Percentiles rank a stretch among this genome's conserved stretches.
These are phyloP conservation scores for Kitagawia praeruptora DNA, from an alignment of 129 eudicot species.

Conservation along the genomic window DNA sequence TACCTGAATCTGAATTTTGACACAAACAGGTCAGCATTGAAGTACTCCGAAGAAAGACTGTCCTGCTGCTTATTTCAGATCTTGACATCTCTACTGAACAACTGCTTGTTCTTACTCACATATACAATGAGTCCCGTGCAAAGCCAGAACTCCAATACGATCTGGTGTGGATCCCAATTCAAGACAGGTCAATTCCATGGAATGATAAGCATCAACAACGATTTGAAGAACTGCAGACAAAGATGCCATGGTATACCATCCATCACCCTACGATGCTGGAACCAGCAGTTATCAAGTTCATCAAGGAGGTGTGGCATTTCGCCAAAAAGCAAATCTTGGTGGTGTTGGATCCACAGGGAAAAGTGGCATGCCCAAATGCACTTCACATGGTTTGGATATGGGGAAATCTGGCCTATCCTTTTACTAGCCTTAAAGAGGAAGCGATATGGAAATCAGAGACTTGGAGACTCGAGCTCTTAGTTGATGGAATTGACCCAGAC, in stretches of 20 bases:
- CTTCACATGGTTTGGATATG: conserved; percentile 87
- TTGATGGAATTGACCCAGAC: conserved; percentile 49
- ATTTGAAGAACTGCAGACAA: conserved; percentile 51
- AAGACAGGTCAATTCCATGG: conserved; percentile 47
- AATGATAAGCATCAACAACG: conserved; percentile 44
- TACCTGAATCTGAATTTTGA: neutral
- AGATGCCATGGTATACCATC: conserved; percentile 80
- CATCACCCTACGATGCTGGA: conserved; percentile 65
- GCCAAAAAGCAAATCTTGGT: conserved; percentile 58
- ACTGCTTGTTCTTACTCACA: conserved; percentile 43
- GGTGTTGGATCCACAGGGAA: conserved; percentile 74
- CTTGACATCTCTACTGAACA: conserved; percentile 58
- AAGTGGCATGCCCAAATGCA: conserved; percentile 61
- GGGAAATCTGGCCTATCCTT: conserved; percentile 77
- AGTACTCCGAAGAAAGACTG: conserved; percentile 53
- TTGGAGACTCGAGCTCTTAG: conserved; percentile 76
- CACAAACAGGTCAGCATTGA: conserved; percentile 58
- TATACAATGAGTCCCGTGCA: conserved; percentile 59
- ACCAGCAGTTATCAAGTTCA: conserved; percentile 59
- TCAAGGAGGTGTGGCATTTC: conserved; percentile 73
- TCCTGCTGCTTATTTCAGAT: conserved; percentile 71
- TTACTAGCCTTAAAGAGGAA: conserved; percentile 48
- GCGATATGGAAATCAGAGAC: conserved; percentile 62
- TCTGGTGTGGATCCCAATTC: conserved; percentile 77
- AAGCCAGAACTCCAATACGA: conserved; percentile 49